Evolutionary conservation across 495 filamentous ascomycete species (phyloP).

Genomic region (Hyaloscypha variabilis): DNA sequence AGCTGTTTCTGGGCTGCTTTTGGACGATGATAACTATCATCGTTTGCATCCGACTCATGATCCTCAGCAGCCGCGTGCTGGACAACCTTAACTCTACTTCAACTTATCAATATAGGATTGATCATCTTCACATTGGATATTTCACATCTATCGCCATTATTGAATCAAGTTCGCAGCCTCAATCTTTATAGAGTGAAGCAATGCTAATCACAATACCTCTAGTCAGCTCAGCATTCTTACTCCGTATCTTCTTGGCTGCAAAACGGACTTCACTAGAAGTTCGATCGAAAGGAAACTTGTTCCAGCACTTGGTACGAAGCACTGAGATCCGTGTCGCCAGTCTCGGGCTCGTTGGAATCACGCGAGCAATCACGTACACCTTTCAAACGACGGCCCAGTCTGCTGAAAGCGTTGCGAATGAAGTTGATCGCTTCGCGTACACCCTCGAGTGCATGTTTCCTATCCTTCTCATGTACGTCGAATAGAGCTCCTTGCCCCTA

Average conservation of each 20-base stretch:
- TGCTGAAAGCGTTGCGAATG: slow-evolving; percentile 26
- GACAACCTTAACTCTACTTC: slow-evolving; percentile 1
- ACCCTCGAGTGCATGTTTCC: slow-evolving; percentile 36
- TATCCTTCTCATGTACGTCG: slow-evolving; percentile 27
- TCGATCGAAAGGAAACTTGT: slow-evolving; percentile 12
- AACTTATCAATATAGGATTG: slow-evolving; percentile 22
- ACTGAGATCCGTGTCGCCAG: slow-evolving; percentile 37
- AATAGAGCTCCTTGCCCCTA: no score
- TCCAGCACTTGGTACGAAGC: slow-evolving; percentile 30
- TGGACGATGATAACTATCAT: not conserved
- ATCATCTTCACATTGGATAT: slow-evolving; percentile 34
- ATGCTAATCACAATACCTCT: no score
- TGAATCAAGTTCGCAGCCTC: no score
- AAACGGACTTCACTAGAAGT: slow-evolving; percentile 19
- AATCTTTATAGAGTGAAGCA: no score
- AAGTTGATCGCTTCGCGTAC: slow-evolving; percentile 35
- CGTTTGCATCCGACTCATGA: not conserved
- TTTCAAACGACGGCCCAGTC: slow-evolving; percentile 32
- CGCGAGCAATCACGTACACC: slow-evolving; percentile 32
- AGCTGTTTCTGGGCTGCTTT: not conserved
- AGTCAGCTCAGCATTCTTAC: slow-evolving; percentile 16
- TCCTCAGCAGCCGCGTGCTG: not conserved
- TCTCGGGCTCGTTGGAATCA: slow-evolving; percentile 30
- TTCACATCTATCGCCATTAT: slow-evolving; percentile 32
- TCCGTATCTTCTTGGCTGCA: not conserved